These are phyloP conservation scores for Salix arbutifolia DNA, from an alignment of 345 rosid species.

Conservation along the genomic window DNA sequence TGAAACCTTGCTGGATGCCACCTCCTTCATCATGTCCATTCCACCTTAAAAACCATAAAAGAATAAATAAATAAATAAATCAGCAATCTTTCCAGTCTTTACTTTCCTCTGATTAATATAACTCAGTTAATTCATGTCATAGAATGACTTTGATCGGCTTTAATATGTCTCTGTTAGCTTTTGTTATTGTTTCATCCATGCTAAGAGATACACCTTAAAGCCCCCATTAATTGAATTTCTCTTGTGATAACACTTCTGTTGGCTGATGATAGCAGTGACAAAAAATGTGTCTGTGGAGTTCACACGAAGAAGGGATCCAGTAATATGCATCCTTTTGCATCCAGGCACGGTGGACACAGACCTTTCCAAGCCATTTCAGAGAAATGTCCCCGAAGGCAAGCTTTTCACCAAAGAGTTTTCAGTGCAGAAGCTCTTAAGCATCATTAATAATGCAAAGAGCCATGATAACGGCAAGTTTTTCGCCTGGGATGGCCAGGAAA, in stretches of 20 bases:
- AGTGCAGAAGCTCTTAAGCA: constrained; percentile 61
- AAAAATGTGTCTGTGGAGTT: constrained; percentile 69
- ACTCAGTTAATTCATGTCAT: neutral
- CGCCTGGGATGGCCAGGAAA: constrained; percentile 94
- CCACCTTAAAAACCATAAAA: neutral
- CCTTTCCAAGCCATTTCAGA: constrained; percentile 79
- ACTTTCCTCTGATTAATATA: neutral
- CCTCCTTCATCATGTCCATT: neutral
- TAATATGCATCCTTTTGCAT: constrained; percentile 75
- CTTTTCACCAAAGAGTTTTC: constrained; percentile 81
- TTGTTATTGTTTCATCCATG: neutral
- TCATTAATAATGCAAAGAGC: constrained; percentile 56
- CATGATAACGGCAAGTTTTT: constrained; percentile 83
- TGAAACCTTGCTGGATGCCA: neutral
- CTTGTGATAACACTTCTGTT: neutral
- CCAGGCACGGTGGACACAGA: constrained; percentile 97
- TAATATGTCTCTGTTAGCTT: neutral
- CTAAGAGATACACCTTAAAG: neutral
- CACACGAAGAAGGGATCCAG: constrained; percentile 66
- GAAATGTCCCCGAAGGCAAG: constrained; percentile 74
- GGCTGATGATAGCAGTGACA: constrained; percentile 50
- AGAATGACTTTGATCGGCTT: neutral
- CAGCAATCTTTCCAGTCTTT: neutral
- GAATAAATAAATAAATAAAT: no score
- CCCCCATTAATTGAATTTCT: neutral